A percentile compares a stretch with the other conserved stretches of the same genome.
Evolutionary conservation across 2,329 filamentous ascomycete species (phyloP).

Genomic region (Macrophomina phaseolina): DNA sequence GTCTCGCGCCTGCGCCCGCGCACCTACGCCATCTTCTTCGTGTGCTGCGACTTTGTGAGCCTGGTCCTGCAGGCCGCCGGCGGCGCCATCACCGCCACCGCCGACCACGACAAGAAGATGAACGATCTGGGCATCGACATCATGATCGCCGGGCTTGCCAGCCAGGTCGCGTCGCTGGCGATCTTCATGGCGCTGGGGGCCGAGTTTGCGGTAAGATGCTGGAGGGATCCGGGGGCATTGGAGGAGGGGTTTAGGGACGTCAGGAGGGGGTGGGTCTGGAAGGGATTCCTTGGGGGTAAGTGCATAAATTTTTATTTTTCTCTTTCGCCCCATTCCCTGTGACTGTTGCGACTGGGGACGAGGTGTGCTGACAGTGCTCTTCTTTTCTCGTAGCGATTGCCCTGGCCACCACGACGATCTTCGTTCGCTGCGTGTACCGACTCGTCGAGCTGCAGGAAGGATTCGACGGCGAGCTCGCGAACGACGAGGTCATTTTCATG

Average conservation of each 20-base stretch:
- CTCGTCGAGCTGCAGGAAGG: slow-evolving; percentile 57
- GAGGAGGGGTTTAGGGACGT: background rate
- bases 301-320: background rate
- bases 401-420: slow-evolving; percentile 52
- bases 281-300: slow-evolving; percentile 15
- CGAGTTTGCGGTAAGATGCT: slow-evolving; percentile 41
- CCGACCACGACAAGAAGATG: slow-evolving; percentile 48
- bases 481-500: slow-evolving; percentile 56
- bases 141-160: slow-evolving; percentile 63
- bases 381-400: slow-evolving; percentile 33
- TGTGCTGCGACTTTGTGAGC: slow-evolving; percentile 63
- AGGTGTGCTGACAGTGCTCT: too few species aligned
- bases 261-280: slow-evolving; percentile 3
- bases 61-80: slow-evolving; percentile 65
- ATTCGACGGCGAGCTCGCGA: slow-evolving; percentile 53
- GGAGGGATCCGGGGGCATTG: background rate
- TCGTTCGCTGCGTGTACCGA: slow-evolving; percentile 56
- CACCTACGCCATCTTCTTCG: slow-evolving; percentile 65
- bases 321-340: too few species aligned
- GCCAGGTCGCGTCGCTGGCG: slow-evolving; percentile 61
- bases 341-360: too few species aligned
- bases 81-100: slow-evolving; percentile 62
- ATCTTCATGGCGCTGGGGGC: slow-evolving; percentile 52
- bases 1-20: slow-evolving; percentile 39
- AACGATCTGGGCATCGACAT: slow-evolving; percentile 55